Conservation (phyloP, 306 rosid genomes). For the Ochetophila trinervis region DNA sequence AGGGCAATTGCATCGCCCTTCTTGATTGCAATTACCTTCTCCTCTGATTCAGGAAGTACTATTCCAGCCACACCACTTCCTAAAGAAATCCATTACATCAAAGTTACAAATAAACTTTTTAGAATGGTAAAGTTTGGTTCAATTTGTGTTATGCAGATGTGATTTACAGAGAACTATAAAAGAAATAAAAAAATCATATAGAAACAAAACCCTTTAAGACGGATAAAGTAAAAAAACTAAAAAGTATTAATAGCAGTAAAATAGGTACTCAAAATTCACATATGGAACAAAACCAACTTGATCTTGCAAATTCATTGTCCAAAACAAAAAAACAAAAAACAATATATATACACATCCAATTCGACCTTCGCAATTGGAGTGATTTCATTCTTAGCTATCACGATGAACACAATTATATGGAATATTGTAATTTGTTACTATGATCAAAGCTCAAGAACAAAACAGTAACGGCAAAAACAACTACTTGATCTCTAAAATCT, state of each 20-base stretch:
- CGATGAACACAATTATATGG: not conserved
- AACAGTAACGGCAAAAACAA: not conserved
- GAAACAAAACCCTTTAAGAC: not conserved
- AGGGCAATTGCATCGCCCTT: conserved; percentile 86
- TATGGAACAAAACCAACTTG: too few species aligned
- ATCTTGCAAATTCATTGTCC: too few species aligned
- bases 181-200: not conserved
- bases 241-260: too few species aligned
- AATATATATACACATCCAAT: too few species aligned
- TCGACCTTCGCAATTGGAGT: too few species aligned
- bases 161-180: not conserved
- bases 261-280: too few species aligned
- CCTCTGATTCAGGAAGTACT: conserved; percentile 65
- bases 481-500: not conserved
- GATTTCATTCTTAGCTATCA: not conserved
- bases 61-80: conserved; percentile 66
- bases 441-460: not conserved
- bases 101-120: not conserved
- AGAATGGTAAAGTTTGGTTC: not conserved
- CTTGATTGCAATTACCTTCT: conserved; percentile 68
- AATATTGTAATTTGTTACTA: not conserved
- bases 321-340: too few species aligned
- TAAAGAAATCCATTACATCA: conserved; percentile 18
- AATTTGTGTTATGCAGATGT: not conserved
- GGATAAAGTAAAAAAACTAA: too few species aligned